Evolutionary conservation across 495 filamentous ascomycete species (phyloP), one percentile per base, ranked within the genome.

Genomic region (Aspergillus panamensis): DNA sequence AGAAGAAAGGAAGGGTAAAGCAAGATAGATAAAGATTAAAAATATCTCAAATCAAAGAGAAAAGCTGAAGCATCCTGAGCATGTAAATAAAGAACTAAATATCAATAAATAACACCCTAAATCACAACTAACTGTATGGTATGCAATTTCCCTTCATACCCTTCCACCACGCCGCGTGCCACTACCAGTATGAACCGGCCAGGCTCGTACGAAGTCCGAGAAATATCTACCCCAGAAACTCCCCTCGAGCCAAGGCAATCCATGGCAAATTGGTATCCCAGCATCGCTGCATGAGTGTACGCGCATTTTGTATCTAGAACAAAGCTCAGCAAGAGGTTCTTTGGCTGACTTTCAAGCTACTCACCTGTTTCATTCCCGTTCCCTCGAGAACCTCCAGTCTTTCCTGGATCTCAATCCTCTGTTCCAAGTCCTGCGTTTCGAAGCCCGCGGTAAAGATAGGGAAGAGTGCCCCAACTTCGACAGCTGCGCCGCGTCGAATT

Each of bases 401-500:
- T 59, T 84, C 80, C 62, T 90, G 74, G 16, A 92, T 84, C 58
- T 84, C 80, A 19, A 71, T 64, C 37, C 86, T 74, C 53, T 87
- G 82, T 10, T 67, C 66, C 29, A 70, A 57, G 45, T 85, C 79
- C 45, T 73, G 67, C 3, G 85, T 82, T 64, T 94, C 89, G 64
- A 89, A 92, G 1, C 91, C 91, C 6, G 90, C 91, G 8, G 87
- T 88, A 69, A 95, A 94, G 70, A 95, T 81, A 1, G 91, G 91
- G 53, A 95, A 92, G 47, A 96, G 66, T 6, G 91, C 75, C 65
- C 87, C 90, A 4, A 84, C 84, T 69, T 92, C 91, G 0, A 87
- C 88, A 20, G 86, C 85, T 14, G 85, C 84, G 16, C 87, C 85
- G 13, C 76, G 72, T 21, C 82, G 73, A 48, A 95, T 84, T 30